Conservation (phyloP, 345 rosid genomes). For the Leavenworthia alabamica region DNA sequence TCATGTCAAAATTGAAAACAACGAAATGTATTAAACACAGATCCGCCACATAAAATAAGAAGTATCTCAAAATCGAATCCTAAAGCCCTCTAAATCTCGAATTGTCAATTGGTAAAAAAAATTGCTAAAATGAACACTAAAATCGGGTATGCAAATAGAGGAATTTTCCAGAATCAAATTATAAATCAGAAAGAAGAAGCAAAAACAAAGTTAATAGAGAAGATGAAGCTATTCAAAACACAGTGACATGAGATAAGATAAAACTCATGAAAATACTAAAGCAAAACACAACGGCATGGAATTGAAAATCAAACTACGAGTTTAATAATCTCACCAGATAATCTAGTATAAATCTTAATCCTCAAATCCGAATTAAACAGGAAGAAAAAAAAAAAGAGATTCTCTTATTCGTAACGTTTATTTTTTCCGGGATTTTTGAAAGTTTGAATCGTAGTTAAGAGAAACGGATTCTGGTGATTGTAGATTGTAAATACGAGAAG, state of each 20-base stretch:
- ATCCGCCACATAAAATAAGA: conserved; percentile 38
- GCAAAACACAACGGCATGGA: conserved; percentile 33
- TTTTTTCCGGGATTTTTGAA: neutral
- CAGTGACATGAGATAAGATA: conserved; percentile 8
- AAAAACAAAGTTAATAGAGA: conserved; percentile 13
- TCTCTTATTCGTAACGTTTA: conserved; percentile 21
- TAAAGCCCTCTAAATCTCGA: conserved; percentile 35
- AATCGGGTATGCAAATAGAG: conserved; percentile 24
- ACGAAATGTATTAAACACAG: conserved; percentile 35
- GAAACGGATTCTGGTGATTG: neutral
- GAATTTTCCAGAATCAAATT: conserved; percentile 7
- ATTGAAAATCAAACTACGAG: conserved; percentile 44
- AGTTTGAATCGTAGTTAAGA: neutral
- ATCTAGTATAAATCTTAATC: neutral
- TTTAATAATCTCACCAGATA: conserved; percentile 47
- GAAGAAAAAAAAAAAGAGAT: neutral
- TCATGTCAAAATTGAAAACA: conserved; percentile 6
- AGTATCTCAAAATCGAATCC: conserved; percentile 31
- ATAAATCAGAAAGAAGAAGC: neutral
- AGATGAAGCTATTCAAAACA: conserved; percentile 26
- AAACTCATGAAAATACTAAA: conserved; percentile 23
- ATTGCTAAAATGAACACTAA: conserved; percentile 25
- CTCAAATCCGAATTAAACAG: conserved; percentile 30
- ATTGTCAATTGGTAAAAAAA: conserved; percentile 32
- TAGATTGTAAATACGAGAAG: neutral